Base-by-base conservation (phyloP, 768 basidiomycete genomes). In the Russula lepida region DNA sequence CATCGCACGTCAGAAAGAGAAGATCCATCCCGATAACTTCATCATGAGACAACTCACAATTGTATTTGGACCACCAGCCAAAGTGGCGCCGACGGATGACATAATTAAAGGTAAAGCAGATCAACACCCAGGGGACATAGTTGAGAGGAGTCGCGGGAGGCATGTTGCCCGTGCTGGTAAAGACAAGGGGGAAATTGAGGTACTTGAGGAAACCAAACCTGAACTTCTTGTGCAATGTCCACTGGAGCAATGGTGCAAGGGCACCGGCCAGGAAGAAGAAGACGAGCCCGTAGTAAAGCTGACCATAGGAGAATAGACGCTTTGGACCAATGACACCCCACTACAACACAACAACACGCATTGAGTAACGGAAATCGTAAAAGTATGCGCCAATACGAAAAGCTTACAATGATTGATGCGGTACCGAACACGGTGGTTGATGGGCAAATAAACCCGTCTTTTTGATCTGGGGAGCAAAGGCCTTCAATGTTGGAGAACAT, bases 231-330 rank as follows among this genome's bases (percentile, higher is more conserved):
- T 65, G 74, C 59, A 85, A 67, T 62, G 83, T 62, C 68, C 79
- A 90, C 41, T 79, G 76, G 50, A 80, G 56, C 58, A 79, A 32
- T 0, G 90, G 90, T 54, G 80, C 78, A 53, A 84, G 11, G 52
- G 84, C 79, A 19, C 92, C 92, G 58, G 87, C 69, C 59, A 90
- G 79, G 86, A 93, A 93, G 75, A 89, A 91, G 70, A 83, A 84
- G 3, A 79, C 68, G n/a, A 91, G 77, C 9, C 75, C 57, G 58
- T 59, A 55, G 46, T 35, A 43, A 27, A 46, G 4, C 6, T 52
- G 35, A 5, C 39, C 68, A 50, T 50, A 48, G 23, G 53, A 46
- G 51, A 39, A 35, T 27, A 56, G 54, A 41, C 82, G 77, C 33
- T 73, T 75, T 6, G 90, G 90, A 1, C 90, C 89, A 58, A 93